Conservation (phyloP, 169 alveolate genomes). For the Eimeria necatrix region DNA sequence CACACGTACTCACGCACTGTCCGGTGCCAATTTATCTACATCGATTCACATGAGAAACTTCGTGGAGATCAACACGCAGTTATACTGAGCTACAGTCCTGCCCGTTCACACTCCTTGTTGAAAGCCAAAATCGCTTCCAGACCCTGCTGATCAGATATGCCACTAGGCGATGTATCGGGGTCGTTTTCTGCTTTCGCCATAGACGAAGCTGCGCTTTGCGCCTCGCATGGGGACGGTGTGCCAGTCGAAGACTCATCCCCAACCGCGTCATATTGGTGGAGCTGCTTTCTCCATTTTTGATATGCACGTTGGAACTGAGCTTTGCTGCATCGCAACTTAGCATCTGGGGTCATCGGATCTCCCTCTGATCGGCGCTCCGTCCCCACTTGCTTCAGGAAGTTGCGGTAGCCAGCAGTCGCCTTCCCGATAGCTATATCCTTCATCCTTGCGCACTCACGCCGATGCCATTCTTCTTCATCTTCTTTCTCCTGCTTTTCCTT, state of each 20-base stretch:
- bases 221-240: constrained; percentile 60
- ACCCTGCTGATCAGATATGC: constrained; percentile 44
- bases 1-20: constrained; percentile 29
- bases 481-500: constrained; percentile 75
- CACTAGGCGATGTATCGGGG: neutral
- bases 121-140: constrained; percentile 74
- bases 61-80: neutral
- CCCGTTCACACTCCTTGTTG: constrained; percentile 80
- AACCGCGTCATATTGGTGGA: constrained; percentile 83
- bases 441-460: constrained; percentile 84
- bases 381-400: constrained; percentile 84
- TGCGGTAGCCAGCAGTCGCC: constrained; percentile 86
- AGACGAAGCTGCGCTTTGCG: constrained; percentile 22
- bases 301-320: constrained; percentile 84
- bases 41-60: neutral
- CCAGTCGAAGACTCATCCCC: constrained; percentile 47
- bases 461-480: constrained; percentile 79
- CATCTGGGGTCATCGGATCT: constrained; percentile 86
- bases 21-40: neutral
- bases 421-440: constrained; percentile 88
- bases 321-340: constrained; percentile 82
- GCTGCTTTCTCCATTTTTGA: constrained; percentile 85
- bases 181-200: constrained; percentile 7
- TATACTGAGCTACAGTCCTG: constrained; percentile 65
- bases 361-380: constrained; percentile 83